These are phyloP conservation scores for Tausonia pullulans DNA, from an alignment of 1,284 basidiomycete genomes.

Conservation along the genomic window DNA sequence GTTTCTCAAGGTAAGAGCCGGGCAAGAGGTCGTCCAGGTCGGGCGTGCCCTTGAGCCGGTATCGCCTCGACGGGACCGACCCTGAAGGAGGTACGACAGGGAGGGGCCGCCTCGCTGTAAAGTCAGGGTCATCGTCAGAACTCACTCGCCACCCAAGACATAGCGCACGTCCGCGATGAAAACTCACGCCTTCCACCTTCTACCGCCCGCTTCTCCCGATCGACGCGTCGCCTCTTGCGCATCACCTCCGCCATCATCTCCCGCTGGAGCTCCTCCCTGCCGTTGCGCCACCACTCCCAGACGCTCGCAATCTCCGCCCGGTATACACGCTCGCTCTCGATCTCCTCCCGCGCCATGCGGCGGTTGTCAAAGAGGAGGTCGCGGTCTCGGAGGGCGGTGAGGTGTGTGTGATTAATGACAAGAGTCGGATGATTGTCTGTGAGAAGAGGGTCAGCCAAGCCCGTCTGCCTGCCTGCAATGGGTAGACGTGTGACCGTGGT, in stretches of 20 bases:
- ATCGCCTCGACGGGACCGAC: not conserved
- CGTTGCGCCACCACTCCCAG: conserved; percentile 17
- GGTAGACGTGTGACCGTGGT: not conserved
- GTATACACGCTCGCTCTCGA: conserved; percentile 10
- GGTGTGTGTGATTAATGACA: conserved; percentile 4
- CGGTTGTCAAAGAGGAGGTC: conserved; percentile 1
- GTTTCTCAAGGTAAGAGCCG: conserved; percentile 2
- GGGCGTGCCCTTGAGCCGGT: not conserved
- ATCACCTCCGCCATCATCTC: conserved; percentile 19
- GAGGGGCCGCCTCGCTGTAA: conserved; percentile 13
- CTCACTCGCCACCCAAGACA: not conserved
- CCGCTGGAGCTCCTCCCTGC: conserved; percentile 15
- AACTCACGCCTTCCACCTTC: conserved; percentile 16
- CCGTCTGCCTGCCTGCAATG: not conserved
- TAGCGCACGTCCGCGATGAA: not conserved
- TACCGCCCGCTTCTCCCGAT: conserved; percentile 16
- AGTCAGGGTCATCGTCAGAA: not conserved
- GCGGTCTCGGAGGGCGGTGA: conserved; percentile 7
- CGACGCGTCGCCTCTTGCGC: conserved; percentile 16
- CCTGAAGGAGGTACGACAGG: not conserved
- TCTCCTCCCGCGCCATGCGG: not conserved
- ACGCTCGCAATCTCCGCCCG: conserved; percentile 9
- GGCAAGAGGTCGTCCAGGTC: conserved; percentile 14
- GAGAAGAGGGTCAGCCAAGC: no score
- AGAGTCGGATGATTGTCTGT: conserved; percentile 16